phyloP scores from a whole-genome alignment of 108 stramenopile species.

The Nitzschia inconspicua region DNA sequence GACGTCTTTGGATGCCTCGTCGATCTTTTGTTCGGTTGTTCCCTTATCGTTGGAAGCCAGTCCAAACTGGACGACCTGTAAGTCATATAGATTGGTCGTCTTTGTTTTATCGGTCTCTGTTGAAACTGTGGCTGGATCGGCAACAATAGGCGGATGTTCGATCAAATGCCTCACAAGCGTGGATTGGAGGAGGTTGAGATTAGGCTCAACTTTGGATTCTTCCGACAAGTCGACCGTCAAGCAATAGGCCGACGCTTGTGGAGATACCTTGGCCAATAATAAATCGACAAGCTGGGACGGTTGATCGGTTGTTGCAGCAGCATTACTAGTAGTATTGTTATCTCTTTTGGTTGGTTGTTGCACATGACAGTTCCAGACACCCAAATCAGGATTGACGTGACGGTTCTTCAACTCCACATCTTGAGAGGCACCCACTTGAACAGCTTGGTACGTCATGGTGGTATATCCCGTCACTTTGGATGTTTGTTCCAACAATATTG shows the following conservation, averaged over 20 bases:
- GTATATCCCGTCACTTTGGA: constrained; percentile 25
- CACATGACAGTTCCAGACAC: constrained; percentile 65
- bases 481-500: constrained; percentile 19
- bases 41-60: constrained; percentile 32
- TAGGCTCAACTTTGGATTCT: constrained; percentile 38
- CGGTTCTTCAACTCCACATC: constrained; percentile 20
- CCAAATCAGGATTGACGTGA: constrained; percentile 49
- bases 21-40: not conserved
- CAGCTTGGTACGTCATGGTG: constrained; percentile 59
- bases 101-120: constrained; percentile 23
- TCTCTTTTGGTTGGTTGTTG: not conserved
- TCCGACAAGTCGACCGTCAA: constrained; percentile 50
- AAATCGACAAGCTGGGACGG: constrained; percentile 20
- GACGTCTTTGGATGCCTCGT: constrained; percentile 19
- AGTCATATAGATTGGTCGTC: constrained; percentile 39
- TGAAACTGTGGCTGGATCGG: constrained; percentile 1
- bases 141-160: constrained; percentile 21
- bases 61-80: constrained; percentile 45
- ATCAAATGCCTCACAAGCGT: constrained; percentile 44
- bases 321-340: not conserved
- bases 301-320: not conserved
- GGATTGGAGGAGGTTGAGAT: constrained; percentile 30
- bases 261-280: constrained; percentile 21
- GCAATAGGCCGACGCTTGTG: constrained; percentile 8
- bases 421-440: constrained; percentile 41